Evolutionary conservation across 2,329 filamentous ascomycete genomes (phyloP), one percentile per base, ranked within the genome.

Genomic region (Septoria linicola): DNA sequence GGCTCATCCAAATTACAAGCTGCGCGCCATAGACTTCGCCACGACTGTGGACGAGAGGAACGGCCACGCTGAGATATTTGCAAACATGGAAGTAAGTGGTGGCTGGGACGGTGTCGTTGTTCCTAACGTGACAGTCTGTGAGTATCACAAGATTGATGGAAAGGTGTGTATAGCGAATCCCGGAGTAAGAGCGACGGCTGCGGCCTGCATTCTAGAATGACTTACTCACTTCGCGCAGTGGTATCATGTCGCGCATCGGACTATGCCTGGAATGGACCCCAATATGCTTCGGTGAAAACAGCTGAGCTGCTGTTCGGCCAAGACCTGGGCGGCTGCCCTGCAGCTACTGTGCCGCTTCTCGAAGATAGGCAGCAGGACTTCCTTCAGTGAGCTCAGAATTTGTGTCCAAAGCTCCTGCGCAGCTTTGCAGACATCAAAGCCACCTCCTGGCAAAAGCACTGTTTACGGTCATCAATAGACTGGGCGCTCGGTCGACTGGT

Each of bases 241-340:
- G 52, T 48, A 37, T 32, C 52, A 54, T 35, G 48, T 51, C 3
- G 34, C 30, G 17, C 52, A 54, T 34, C 19, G 42, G 31, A 51
- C 52, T 17, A 54, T 54, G 52, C 52, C 47, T 32, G 52, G 52
- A 2, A 51, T 54, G 41, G 48, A 54, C 16, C 45, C 45, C 10
- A 53, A 41, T 25, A 35, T 49, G 37, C 27, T 41, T 5, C 27
- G 37, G 35, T 41, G 46, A 49, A 23, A 6, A 17, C n/a, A n/a
- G 7, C 42, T 37, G 14, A n/a, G 17, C 11, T 8, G 36, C 13
- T n/a, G 23, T 8, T 13, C 23, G 23, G 43, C 34, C 43, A 39
- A 39, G 43, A n/a, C 13, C 23, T 34, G 10, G 25, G 31, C 31
- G 21, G 14, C 36, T 20, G 27, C 27, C 27, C 41, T 43, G 27